Conservation (phyloP, 495 filamentous ascomycete genomes). For the Hypoxylon crocopeplum region DNA sequence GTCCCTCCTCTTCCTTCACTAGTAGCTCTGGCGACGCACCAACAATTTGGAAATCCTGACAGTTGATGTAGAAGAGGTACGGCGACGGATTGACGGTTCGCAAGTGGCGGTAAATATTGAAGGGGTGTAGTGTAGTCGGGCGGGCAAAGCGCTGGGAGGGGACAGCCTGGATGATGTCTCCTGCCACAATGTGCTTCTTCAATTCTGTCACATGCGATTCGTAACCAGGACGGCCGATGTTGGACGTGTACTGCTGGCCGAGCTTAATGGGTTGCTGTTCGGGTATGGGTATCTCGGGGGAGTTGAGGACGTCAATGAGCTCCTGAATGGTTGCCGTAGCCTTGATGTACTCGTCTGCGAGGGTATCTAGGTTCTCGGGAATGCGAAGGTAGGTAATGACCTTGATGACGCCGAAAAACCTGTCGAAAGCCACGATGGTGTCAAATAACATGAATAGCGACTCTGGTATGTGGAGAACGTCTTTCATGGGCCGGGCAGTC, state of each 20-base stretch:
- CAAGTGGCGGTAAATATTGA: constrained; percentile 97
- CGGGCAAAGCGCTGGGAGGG: constrained; percentile 92
- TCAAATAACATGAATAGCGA: constrained; percentile 98
- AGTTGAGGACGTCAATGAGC: constrained; percentile 71
- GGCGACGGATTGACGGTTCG: constrained; percentile 95
- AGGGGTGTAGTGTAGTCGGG: constrained; percentile 89
- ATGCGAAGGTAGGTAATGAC: constrained; percentile 87
- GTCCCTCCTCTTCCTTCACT: constrained; percentile 84
- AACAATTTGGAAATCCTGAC: constrained; percentile 89
- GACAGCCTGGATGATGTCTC: constrained; percentile 97
- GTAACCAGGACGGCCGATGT: constrained; percentile 88
- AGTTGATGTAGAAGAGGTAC: constrained; percentile 95
- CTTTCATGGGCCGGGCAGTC: constrained; percentile 84
- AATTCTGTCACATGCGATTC: constrained; percentile 80
- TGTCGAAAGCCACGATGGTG: constrained; percentile 92
- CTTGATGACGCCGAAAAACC: constrained; percentile 90
- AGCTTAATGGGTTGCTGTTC: constrained; percentile 73
- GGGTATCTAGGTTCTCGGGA: constrained; percentile 55
- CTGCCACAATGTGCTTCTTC: constrained; percentile 85
- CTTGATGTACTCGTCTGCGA: constrained; percentile 64
- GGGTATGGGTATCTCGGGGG: constrained; percentile 78
- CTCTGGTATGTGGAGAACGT: constrained; percentile 87
- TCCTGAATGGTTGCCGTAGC: constrained; percentile 67
- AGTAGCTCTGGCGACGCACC: constrained; percentile 93
- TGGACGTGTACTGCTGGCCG: constrained; percentile 84